Base-by-base conservation (phyloP, 352 stramenopile species). In the Globisporangium okanoganense region DNA sequence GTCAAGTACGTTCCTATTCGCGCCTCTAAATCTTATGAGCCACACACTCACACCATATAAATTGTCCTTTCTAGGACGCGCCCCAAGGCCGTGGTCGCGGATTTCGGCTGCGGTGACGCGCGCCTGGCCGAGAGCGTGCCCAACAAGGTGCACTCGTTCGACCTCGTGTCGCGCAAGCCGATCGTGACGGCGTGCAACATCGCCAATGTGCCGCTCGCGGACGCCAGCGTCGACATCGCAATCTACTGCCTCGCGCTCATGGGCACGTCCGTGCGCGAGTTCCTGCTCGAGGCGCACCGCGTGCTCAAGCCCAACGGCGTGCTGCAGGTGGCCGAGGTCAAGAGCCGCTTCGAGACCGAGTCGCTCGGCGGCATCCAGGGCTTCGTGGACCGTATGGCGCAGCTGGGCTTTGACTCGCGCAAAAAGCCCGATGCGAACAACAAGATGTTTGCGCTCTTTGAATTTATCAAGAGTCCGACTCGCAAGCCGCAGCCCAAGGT, bases 91-190 rank as follows among this genome's bases (percentile, higher is more conserved):
- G 69, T 98, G 12, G 82, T 99, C 22, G 97, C 94, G 18, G 97
- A 99, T 85, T 99, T 99, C 78, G 97, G 97, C 33, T 99, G 97
- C 70, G 97, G 97, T 27, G 97, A 99, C 72, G 97, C 97, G 13
- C 82, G 94, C 25, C 74, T 99, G 31, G 92, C 96, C 0, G 83
- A 90, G 27, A 94, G 79, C 51, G 82, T 98, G 43, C 44, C 73
- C 40, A 88, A 96, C 66, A 97, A 80, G 38, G 96, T 99, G 48
- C 91, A 99, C 72, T 99, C 96, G 31, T 99, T 99, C 72, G 97
- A 99, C 80, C 75, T 99, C 35, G 96, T 99, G 20, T 92, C 96
- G 2, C 79, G 79, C 49, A 98, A 97, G 61, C 60, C 75, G n/a
- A 65, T 75, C 36, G 85, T 99, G 22, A 96, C 96, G 0, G 93